Evolutionary conservation across 2,329 filamentous ascomycete species (phyloP).

Genomic region (Graphiopsis chlorocephala): DNA sequence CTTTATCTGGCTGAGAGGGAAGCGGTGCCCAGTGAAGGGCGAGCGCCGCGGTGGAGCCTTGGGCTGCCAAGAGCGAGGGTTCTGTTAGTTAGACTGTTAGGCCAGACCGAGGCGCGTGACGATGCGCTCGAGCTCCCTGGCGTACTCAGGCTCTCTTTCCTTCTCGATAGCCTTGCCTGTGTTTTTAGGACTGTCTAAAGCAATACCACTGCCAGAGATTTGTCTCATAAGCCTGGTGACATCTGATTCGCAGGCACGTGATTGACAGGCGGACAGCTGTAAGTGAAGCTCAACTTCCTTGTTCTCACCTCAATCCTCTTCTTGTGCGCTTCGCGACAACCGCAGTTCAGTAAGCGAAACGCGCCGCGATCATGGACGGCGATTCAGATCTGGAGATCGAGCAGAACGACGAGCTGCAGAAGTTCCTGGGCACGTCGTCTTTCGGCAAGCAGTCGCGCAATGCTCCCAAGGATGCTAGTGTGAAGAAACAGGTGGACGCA

Average conservation of each 20-base stretch:
- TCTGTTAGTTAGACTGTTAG: neutral
- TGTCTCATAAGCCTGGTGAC: neutral
- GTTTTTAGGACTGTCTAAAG: neutral
- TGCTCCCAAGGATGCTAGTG: conserved; percentile 55
- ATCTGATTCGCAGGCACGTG: conserved; percentile 4
- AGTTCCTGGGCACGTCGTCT: conserved; percentile 73
- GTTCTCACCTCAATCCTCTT: neutral
- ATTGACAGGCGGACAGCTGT: conserved; percentile 6
- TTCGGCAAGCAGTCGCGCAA: conserved; percentile 77
- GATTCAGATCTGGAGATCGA: conserved; percentile 28
- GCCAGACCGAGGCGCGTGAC: neutral
- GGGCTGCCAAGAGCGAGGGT: conserved; percentile 2
- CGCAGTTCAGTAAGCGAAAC: neutral
- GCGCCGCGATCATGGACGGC: conserved; percentile 4
- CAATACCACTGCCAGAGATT: neutral
- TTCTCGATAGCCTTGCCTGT: neutral
- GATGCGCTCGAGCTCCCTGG: neutral
- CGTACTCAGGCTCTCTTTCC: neutral
- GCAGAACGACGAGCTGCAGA: conserved; percentile 67
- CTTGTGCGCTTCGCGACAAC: neutral
- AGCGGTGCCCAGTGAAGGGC: neutral
- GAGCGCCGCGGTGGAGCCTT: neutral
- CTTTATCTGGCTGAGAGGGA: neutral
- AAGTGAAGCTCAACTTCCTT: conserved; percentile 13
- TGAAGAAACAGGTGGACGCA: conserved; percentile 76